These are phyloP conservation scores for Proteromonas lacertae DNA, from an alignment of 352 stramenopile genomes.

Conservation along the genomic window DNA sequence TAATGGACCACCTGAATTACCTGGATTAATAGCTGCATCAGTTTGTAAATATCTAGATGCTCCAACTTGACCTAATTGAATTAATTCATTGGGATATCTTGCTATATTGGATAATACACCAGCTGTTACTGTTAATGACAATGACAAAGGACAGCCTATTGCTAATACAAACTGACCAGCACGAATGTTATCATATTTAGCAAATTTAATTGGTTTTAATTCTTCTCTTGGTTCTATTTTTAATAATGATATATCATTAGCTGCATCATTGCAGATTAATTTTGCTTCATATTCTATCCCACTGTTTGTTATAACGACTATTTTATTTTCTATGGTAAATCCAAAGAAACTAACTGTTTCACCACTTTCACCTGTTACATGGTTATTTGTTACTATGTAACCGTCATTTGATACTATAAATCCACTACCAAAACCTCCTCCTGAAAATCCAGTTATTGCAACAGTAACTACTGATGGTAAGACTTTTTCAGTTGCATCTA, in stretches of 20 bases:
- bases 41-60: slow-evolving; percentile 31
- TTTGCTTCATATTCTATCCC: slow-evolving; percentile 20
- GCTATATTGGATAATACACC: slow-evolving; percentile 25
- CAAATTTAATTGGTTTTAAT: background rate
- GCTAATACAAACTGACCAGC: slow-evolving; percentile 57
- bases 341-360: slow-evolving; percentile 19
- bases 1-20: slow-evolving; percentile 43
- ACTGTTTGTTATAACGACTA: slow-evolving; percentile 22
- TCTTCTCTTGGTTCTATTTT: slow-evolving; percentile 9
- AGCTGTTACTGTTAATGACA: slow-evolving; percentile 53
- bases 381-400: slow-evolving; percentile 34
- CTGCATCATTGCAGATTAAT: slow-evolving; percentile 23
- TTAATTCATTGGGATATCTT: slow-evolving; percentile 28
- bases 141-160: slow-evolving; percentile 40
- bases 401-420: slow-evolving; percentile 27
- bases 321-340: slow-evolving; percentile 3
- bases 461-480: too few relatives aligned
- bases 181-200: slow-evolving; percentile 11
- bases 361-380: slow-evolving; percentile 29
- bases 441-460: too few relatives aligned
- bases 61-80: too few relatives aligned
- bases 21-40: slow-evolving; percentile 50
- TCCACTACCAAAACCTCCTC: slow-evolving; percentile 19
- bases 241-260: slow-evolving; percentile 33
- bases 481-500: too few relatives aligned